A percentile compares a stretch with the other conserved stretches of the same genome.
These are phyloP conservation scores for Monosporascus cannonballus DNA, from an alignment of 2,329 filamentous ascomycete genomes.

Conservation along the genomic window DNA sequence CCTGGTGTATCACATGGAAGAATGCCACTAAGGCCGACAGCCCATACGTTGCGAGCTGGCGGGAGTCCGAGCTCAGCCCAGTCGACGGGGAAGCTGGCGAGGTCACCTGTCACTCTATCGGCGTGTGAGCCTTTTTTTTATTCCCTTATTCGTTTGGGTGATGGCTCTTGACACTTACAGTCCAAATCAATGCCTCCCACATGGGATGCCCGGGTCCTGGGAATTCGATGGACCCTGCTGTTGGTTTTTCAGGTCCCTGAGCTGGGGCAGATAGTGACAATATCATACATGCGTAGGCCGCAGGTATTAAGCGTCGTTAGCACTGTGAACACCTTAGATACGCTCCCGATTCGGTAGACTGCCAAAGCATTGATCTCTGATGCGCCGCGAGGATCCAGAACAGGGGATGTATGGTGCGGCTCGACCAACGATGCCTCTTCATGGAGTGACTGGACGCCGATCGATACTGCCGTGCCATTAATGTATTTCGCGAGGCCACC, in stretches of 20 bases:
- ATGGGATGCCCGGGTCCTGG: constrained; percentile 37
- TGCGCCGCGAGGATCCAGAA: constrained; percentile 3
- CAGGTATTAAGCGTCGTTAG: constrained; percentile 25
- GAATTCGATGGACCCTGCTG: constrained; percentile 16
- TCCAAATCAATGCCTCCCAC: constrained; percentile 36
- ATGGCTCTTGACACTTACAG: constrained; percentile 18
- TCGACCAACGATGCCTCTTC: constrained; percentile 3
- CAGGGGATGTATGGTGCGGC: constrained; percentile 6
- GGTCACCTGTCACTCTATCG: constrained; percentile 26
- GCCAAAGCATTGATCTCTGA: constrained; percentile 4
- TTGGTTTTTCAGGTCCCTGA: constrained; percentile 16
- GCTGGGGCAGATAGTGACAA: constrained; percentile 38
- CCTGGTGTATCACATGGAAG: constrained; percentile 23
- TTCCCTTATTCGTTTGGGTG: not conserved
- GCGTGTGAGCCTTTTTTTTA: not conserved
- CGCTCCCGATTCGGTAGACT: constrained; percentile 4
- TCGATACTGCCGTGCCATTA: constrained; percentile 4
- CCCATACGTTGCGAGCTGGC: constrained; percentile 19
- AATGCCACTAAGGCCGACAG: constrained; percentile 29
- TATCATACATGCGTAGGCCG: constrained; percentile 31
- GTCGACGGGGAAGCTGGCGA: constrained; percentile 18
- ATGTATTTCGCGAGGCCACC: not conserved
- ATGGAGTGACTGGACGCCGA: constrained; percentile 6
- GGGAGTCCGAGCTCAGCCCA: constrained; percentile 29
- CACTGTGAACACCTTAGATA: constrained; percentile 16